These are phyloP conservation scores for Polytolypa hystricis DNA, from an alignment of 2,329 filamentous ascomycete species.

Conservation along the genomic window DNA sequence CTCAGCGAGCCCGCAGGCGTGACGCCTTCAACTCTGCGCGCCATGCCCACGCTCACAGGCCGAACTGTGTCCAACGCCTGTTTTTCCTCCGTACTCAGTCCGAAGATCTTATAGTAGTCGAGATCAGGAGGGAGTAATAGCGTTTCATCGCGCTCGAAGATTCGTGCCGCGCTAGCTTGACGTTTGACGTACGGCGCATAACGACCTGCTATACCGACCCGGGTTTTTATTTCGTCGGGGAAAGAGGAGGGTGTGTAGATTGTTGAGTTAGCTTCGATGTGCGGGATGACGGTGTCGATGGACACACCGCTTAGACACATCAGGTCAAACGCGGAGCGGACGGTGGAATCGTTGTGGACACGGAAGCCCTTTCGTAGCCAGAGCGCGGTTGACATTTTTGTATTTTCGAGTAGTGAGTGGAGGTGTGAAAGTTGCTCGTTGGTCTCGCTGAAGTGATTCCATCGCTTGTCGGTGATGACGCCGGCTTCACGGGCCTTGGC, in stretches of 20 bases:
- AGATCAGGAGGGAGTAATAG: constrained; percentile 61
- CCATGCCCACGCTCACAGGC: constrained; percentile 82
- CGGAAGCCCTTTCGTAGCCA: constrained; percentile 64
- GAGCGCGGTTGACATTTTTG: constrained; percentile 46
- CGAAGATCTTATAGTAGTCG: constrained; percentile 62
- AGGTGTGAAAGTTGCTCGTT: constrained; percentile 58
- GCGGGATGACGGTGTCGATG: constrained; percentile 45
- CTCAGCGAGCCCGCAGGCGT: constrained; percentile 36
- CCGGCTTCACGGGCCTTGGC: constrained; percentile 64
- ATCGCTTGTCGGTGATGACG: constrained; percentile 67
- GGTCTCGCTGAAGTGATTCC: constrained; percentile 57
- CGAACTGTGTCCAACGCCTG: constrained; percentile 55
- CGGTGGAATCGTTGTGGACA: constrained; percentile 53
- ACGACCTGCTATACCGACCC: constrained; percentile 68
- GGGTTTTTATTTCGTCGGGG: constrained; percentile 47
- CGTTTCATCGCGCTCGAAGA: constrained; percentile 65
- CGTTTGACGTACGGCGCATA: constrained; percentile 79
- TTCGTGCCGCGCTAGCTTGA: constrained; percentile 55
- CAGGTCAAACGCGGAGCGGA: constrained; percentile 67
- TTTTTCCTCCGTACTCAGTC: constrained; percentile 71
- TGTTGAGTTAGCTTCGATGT: constrained; percentile 33
- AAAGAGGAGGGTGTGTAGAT: constrained; percentile 40
- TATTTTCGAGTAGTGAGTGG: constrained; percentile 46
- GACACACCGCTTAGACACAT: constrained; percentile 55
- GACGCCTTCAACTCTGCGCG: constrained; percentile 70